phyloP scores from a whole-genome alignment of 2,329 filamentous ascomycete genomes.

The Diaporthe aspalathi region DNA sequence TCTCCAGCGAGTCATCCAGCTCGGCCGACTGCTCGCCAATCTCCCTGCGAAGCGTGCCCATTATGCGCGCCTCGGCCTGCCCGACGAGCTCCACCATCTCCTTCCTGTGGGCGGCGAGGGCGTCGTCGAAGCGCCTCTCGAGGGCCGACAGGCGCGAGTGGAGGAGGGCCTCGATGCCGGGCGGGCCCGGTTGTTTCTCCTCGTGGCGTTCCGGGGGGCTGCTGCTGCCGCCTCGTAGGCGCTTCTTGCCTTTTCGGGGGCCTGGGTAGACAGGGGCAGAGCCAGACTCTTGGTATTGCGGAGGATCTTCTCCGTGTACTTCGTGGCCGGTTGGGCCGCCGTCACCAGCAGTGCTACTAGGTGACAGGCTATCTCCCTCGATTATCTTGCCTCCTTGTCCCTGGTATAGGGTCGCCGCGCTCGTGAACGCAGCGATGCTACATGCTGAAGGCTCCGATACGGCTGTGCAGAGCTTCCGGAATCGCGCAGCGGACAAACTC shows the following conservation, averaged over 20 bases:
- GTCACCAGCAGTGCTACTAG: background rate
- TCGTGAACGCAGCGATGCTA: conserved; percentile 18
- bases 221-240: conserved; percentile 17
- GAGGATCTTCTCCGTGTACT: conserved; percentile 22
- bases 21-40: conserved; percentile 20
- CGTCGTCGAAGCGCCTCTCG: conserved; percentile 15
- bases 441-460: background rate
- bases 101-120: conserved; percentile 12
- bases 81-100: conserved; percentile 20
- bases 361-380: conserved; percentile 19
- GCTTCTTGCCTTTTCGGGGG: conserved; percentile 26
- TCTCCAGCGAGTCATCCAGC: background rate
- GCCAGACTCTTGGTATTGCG: conserved; percentile 26
- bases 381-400: conserved; percentile 28
- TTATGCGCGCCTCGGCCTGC: conserved; percentile 7
- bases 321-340: background rate
- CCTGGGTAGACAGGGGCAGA: conserved; percentile 1
- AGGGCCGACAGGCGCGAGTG: conserved; percentile 17
- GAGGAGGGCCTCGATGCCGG: conserved; percentile 6
- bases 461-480: conserved; percentile 20
- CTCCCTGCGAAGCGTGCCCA: conserved; percentile 8
- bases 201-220: background rate
- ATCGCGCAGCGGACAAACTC: conserved; percentile 10
- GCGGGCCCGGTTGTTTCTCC: background rate
- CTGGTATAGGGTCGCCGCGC: conserved; percentile 27